Base-by-base conservation (phyloP, 2,329 filamentous ascomycete species). In the Fusarium sulawesiense region DNA sequence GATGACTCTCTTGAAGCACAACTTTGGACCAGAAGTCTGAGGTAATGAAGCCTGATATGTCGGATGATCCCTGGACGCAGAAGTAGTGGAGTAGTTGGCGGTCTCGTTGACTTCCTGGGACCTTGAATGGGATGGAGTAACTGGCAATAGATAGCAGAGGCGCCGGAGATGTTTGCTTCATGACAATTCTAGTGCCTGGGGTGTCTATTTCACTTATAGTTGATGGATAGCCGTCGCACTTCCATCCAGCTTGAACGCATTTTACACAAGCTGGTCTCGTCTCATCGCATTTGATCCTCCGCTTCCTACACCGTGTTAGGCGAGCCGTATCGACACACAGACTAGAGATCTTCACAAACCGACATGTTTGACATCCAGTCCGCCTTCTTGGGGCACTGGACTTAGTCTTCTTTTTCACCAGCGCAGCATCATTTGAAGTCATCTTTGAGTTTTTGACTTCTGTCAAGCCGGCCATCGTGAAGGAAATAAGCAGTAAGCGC, bases 211-310 rank as follows among this genome's bases (percentile, higher is more conserved):
- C 21, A 21, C 4, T 21, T 21, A 9, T 25, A 9, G 25, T 25
- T 25, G 25, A 30, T 1, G 12, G 29, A 7, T 30, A 30, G 2
- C 57, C 57, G n/a, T 64, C 61, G 14, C 61, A 64, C 14, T 21
- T 46, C 61, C 61, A 64, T 0, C 61, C 61, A 4, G 61, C 48
- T 6, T 42, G 60, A 8, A 49, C 8, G 8, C 61, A 64, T 41
- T 32, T 64, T 5, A 11, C 11, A 7, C 61, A 64, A 6, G 44
- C 46, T 4, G 61, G 61, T 2, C 41, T 49, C 2, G n/a, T 41
- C 40, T 64, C 61, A 12, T 64, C 61, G 4, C 61, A 64, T 27
- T 16, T 64, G 20, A 64, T 64, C 37, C 60, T 58, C 14, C 61
- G 50, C 46, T 64, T 64, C 2, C 61, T 64, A 9, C 21, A 23